Conservation (phyloP, 2,329 filamentous ascomycete species). For the Didymella pinodella region DNA sequence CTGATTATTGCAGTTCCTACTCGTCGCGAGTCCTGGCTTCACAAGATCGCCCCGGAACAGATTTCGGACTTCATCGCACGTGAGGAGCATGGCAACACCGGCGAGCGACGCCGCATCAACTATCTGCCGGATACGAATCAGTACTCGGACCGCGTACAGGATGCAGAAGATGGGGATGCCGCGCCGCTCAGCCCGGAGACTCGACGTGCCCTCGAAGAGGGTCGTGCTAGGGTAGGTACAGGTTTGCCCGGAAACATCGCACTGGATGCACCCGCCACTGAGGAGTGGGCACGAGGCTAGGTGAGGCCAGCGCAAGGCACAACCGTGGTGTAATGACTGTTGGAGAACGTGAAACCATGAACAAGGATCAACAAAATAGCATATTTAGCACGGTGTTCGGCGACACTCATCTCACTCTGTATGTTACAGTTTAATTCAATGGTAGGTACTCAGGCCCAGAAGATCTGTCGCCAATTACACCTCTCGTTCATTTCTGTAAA, state of each 20-base stretch:
- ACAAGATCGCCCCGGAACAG: conserved; percentile 41
- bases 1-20: conserved; percentile 43
- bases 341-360: no score
- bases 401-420: neutral
- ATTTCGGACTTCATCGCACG: conserved; percentile 44
- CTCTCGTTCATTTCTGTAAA: neutral
- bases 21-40: conserved; percentile 43
- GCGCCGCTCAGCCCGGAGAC: conserved; percentile 11
- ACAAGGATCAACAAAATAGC: neutral
- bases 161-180: conserved; percentile 30
- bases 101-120: conserved; percentile 38
- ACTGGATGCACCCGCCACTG: conserved; percentile 29
- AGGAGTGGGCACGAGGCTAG: conserved; percentile 36
- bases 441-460: neutral
- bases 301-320: neutral
- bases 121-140: conserved; percentile 40
- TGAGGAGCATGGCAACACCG: conserved; percentile 35
- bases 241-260: conserved; percentile 28
- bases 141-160: conserved; percentile 44
- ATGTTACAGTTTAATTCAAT: neutral
- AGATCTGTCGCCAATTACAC: neutral
- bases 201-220: conserved; percentile 33
- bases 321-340: no score
- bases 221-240: conserved; percentile 28
- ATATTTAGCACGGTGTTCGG: neutral